A percentile compares a stretch with the other conserved stretches of the same genome.
phyloP scores from a whole-genome alignment of 495 filamentous ascomycete genomes.

The Astrothelium subdiscretum region DNA sequence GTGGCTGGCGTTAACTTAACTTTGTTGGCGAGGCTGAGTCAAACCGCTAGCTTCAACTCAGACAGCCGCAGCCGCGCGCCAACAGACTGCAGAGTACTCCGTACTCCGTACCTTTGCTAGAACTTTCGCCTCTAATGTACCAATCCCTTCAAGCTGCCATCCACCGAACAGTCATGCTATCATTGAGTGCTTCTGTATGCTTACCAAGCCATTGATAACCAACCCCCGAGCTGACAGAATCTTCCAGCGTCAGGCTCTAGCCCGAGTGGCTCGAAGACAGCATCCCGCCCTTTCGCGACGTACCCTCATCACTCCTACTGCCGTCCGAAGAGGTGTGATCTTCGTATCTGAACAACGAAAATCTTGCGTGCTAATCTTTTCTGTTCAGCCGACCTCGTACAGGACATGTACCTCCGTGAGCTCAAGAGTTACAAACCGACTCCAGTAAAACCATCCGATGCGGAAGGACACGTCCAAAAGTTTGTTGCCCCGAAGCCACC shows the following conservation, averaged over 20 bases:
- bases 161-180: conserved; percentile 14
- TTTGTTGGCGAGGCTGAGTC: conserved; percentile 1
- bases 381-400: conserved; percentile 73
- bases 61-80: neutral
- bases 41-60: neutral
- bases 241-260: conserved; percentile 65
- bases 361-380: neutral
- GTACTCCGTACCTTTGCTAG: neutral
- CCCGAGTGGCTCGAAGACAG: conserved; percentile 65
- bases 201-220: neutral
- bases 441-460: conserved; percentile 69
- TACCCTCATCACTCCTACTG: conserved; percentile 69
- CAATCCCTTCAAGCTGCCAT: neutral
- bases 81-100: neutral
- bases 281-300: conserved; percentile 51
- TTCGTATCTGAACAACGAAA: neutral
- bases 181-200: conserved; percentile 32
- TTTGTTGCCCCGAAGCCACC: conserved; percentile 71
- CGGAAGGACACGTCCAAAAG: conserved; percentile 82
- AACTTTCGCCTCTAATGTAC: neutral
- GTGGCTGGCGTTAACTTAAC: neutral
- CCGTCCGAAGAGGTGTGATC: conserved; percentile 57
- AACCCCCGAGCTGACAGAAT: neutral
- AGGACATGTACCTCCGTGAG: conserved; percentile 92
- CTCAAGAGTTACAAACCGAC: conserved; percentile 85